Conservation (phyloP, 768 basidiomycete genomes). For the Pholiota microspora region DNA sequence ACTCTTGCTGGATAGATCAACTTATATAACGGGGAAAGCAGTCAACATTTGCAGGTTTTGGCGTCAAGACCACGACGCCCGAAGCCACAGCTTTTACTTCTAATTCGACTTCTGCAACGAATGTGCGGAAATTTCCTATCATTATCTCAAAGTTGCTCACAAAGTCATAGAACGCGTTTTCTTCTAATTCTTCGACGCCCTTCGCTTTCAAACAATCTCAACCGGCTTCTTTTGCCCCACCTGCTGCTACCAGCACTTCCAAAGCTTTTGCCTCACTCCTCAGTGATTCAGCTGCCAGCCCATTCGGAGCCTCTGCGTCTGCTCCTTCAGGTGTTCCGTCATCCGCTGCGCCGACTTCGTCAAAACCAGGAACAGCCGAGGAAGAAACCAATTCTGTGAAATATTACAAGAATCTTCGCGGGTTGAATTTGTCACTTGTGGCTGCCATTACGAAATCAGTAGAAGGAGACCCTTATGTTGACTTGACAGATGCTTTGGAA, state of each 20-base stretch:
- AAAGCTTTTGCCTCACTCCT: slow-evolving; percentile 53
- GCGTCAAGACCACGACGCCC: slow-evolving; percentile 4
- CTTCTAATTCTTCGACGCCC: slow-evolving; percentile 21
- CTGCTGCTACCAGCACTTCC: slow-evolving; percentile 39
- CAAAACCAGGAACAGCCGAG: slow-evolving; percentile 7
- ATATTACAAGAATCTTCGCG: slow-evolving; percentile 71
- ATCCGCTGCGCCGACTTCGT: slow-evolving; percentile 1
- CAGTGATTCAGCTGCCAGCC: slow-evolving; percentile 15
- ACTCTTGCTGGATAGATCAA: neutral
- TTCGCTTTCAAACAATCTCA: slow-evolving; percentile 9
- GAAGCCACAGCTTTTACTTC: neutral
- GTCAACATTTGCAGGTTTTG: slow-evolving; percentile 11
- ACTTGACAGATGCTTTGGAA: slow-evolving; percentile 53
- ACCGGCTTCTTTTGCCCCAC: slow-evolving; percentile 9
- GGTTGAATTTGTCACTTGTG: slow-evolving; percentile 67
- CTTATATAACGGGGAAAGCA: neutral
- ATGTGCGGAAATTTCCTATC: neutral
- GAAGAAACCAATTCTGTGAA: slow-evolving; percentile 33
- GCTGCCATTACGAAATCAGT: slow-evolving; percentile 56
- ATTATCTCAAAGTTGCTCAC: neutral
- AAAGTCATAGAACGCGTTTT: slow-evolving; percentile 10
- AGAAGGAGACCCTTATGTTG: slow-evolving; percentile 69
- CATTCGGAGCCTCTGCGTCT: slow-evolving; percentile 8
- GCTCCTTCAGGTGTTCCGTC: neutral
- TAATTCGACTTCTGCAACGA: neutral